phyloP scores from a whole-genome alignment of 352 stramenopile genomes.

The Pythium pyrilobum region DNA sequence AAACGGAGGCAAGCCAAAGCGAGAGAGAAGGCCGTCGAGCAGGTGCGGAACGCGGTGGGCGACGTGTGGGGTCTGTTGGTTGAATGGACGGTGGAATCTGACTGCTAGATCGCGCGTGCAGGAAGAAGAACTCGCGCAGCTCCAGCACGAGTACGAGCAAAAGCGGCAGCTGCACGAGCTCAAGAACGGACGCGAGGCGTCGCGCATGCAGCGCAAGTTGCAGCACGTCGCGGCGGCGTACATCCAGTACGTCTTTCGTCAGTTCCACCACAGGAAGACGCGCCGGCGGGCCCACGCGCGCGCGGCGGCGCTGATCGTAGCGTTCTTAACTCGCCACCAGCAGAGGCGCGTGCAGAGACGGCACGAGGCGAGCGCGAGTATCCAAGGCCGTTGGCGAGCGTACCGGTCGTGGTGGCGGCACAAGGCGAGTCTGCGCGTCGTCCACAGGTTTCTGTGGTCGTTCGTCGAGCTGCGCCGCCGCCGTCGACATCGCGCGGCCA shows the following conservation, averaged over 20 bases:
- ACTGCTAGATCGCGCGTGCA: constrained; percentile 1
- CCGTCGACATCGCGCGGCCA: neutral
- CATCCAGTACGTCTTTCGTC: constrained; percentile 63
- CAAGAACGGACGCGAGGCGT: constrained; percentile 46
- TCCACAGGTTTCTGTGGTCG: constrained; percentile 21
- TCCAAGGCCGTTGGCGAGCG: constrained; percentile 1
- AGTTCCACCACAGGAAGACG: constrained; percentile 9
- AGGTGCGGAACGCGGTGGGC: too few relatives aligned
- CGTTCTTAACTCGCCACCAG: too few relatives aligned
- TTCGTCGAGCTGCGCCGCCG: constrained; percentile 5
- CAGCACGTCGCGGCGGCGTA: constrained; percentile 58
- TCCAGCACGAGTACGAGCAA: constrained; percentile 50
- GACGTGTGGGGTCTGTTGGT: neutral
- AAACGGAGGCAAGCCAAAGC: constrained; percentile 49
- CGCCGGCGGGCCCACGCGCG: constrained; percentile 14
- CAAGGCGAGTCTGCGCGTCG: constrained; percentile 3
- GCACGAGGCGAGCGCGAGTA: too few relatives aligned
- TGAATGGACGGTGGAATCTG: neutral
- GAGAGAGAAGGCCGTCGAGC: constrained; percentile 40
- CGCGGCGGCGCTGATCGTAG: too few relatives aligned
- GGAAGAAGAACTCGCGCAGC: constrained; percentile 34
- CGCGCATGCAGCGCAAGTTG: constrained; percentile 52
- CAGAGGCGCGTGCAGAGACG: too few relatives aligned
- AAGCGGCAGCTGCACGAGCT: constrained; percentile 23
- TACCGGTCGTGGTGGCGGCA: constrained; percentile 4